Evolutionary conservation across 106 monocot species (phyloP), one percentile per base, ranked within the genome.

Genomic region (Vanilla planifolia): DNA sequence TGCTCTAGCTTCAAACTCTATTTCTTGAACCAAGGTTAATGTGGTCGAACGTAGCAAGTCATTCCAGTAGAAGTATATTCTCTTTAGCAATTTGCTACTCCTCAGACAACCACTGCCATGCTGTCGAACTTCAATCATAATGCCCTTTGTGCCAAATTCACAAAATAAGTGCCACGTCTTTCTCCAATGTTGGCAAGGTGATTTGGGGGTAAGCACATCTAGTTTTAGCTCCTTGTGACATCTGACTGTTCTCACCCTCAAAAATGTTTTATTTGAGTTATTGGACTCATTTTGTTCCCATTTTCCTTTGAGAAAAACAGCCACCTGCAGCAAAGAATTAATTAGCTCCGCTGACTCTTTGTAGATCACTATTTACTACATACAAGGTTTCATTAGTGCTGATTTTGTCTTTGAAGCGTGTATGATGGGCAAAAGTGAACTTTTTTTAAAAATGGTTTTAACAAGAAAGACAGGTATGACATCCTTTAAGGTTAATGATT

Each of bases 141-240:
- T 61, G 8, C 88, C 96, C 68, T 61, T 79, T 13, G 91, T 92
- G 21, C 79, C 72, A 60, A 92, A 90, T 62, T 98, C 96, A 61
- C 88, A 92, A 59, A 61, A 92, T 5, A 98, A 67, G 39, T 82
- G 79, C 84, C 80, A 98, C 28, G 62, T 55, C 66, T 77, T 88
- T 33, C 35, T 30, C 91, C 91, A 98, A 39, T 58, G 69, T 28
- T 68, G 42, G n/a, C 72, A 80, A 4, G 72, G 69, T n/a, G 72
- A 52, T 5, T 52, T 26, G 1, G 42, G 64, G 27, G 70, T 15
- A 3, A 62, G 60, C 43, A 67, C 69, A 19, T 88, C 79, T 27
- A 98, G 35, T 62, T 92, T 98, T 65, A 98, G 45, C 59, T 72
- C 79, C 64, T 72, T 77, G 33, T 98, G 73, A 71, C 77, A 88